These are phyloP conservation scores for Fagus crenata DNA, from an alignment of 306 rosid genomes.

Conservation along the genomic window DNA sequence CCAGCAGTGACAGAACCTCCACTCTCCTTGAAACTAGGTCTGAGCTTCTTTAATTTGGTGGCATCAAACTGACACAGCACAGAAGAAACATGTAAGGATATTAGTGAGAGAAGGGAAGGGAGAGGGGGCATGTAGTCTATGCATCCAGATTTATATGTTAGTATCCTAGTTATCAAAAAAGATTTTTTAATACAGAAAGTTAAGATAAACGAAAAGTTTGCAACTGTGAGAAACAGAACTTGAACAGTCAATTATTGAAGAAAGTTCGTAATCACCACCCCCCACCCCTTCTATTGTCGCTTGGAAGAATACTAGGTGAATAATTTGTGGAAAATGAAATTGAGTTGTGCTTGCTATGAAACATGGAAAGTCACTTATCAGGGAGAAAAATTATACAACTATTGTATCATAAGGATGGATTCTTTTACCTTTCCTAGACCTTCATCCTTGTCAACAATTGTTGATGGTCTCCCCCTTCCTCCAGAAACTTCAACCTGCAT, in stretches of 20 bases:
- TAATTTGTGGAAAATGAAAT: neutral
- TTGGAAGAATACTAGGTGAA: too few relatives aligned
- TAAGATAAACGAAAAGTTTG: neutral
- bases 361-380: neutral
- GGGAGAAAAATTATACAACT: neutral
- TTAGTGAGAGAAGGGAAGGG: neutral
- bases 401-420: conserved; percentile 11
- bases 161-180: conserved; percentile 3
- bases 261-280: conserved; percentile 13
- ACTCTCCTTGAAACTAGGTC: conserved; percentile 92
- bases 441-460: conserved; percentile 76
- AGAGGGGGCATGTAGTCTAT: neutral
- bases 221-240: conserved; percentile 19
- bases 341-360: neutral
- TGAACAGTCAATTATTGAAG: conserved; percentile 3
- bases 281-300: neutral
- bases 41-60: conserved; percentile 89
- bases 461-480: conserved; percentile 94
- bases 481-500: conserved; percentile 80
- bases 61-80: conserved; percentile 73
- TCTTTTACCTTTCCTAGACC: conserved; percentile 82
- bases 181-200: neutral
- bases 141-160: conserved; percentile 12
- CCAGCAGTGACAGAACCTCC: conserved; percentile 99
- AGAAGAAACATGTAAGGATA: conserved; percentile 25